Percentiles rank a stretch among this genome's conserved stretches.
phyloP scores from a whole-genome alignment of 2,329 filamentous ascomycete genomes.

The Endocalyx cinctus region DNA sequence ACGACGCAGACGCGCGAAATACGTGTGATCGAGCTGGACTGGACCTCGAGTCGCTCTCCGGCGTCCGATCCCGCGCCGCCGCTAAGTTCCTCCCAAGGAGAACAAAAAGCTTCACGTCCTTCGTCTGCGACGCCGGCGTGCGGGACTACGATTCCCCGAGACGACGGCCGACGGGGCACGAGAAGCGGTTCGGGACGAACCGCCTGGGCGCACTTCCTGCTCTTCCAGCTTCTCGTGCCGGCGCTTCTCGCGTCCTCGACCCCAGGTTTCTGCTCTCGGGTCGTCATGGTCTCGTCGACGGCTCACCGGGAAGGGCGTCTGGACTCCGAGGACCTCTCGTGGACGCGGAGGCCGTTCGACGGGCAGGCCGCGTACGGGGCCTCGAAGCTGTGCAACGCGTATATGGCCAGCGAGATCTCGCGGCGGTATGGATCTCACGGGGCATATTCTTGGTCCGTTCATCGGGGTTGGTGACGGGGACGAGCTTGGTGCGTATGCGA shows the following conservation, averaged over 20 bases:
- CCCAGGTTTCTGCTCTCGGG: constrained; percentile 35
- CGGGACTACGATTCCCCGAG: too few relatives aligned
- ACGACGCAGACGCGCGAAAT: constrained; percentile 6
- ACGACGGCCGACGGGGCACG: constrained; percentile 42
- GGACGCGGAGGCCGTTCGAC: constrained; percentile 30
- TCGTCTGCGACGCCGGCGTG: constrained; percentile 43
- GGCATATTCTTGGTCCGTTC: constrained; percentile 36
- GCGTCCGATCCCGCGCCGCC: constrained; percentile 25
- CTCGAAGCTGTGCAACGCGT: constrained; percentile 43
- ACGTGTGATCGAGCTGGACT: too few relatives aligned
- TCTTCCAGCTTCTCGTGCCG: constrained; percentile 44
- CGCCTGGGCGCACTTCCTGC: constrained; percentile 40
- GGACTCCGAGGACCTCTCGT: constrained; percentile 35
- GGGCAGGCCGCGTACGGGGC: constrained; percentile 34
- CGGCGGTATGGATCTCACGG: constrained; percentile 35
- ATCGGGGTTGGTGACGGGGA: constrained; percentile 42
- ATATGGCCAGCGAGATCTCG: constrained; percentile 42
- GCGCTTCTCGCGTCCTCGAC: constrained; percentile 35
- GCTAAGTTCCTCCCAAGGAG: too few relatives aligned
- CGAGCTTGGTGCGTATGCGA: too few relatives aligned
- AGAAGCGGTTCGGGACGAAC: constrained; percentile 49
- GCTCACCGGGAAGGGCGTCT: constrained; percentile 33
- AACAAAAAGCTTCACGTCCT: too few relatives aligned
- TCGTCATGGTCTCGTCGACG: constrained; percentile 39
- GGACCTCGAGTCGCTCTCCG: constrained; percentile 22